Percentiles rank a stretch among this genome's conserved stretches.
These are phyloP conservation scores for Creolimax fragrantissima DNA, from an alignment of 78 protist genomes.

Conservation along the genomic window DNA sequence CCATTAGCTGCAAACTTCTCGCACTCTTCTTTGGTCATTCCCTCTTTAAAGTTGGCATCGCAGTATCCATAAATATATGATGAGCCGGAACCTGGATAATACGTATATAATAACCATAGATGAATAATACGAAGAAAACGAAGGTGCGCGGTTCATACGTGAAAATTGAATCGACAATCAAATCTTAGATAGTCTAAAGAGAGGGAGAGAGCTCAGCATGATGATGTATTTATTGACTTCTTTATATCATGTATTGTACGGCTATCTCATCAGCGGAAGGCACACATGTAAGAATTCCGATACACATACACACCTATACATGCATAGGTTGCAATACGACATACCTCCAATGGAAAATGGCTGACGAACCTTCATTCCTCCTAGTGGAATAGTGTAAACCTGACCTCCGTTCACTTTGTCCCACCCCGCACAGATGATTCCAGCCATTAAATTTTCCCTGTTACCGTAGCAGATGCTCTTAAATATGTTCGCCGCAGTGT, in stretches of 20 bases:
- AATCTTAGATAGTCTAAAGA: background rate
- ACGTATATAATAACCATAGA: background rate
- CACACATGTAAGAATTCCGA: background rate
- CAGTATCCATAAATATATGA: conserved; percentile 86
- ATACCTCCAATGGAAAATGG: conserved; percentile 85
- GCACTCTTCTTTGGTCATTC: conserved; percentile 84
- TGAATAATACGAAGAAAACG: background rate
- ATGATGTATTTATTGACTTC: no score
- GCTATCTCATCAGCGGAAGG: no score
- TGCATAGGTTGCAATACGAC: background rate
- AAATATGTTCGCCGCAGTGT: conserved; percentile 86
- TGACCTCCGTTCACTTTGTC: conserved; percentile 70
- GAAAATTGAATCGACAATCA: background rate
- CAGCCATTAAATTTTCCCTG: conserved; percentile 78
- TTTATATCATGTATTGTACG: no score
- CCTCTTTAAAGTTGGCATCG: conserved; percentile 76
- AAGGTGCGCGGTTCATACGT: no score
- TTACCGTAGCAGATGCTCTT: conserved; percentile 71
- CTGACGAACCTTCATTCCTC: conserved; percentile 77
- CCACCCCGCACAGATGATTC: conserved; percentile 95
- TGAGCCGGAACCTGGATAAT: conserved; percentile 73
- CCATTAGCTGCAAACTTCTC: conserved; percentile 61
- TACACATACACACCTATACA: background rate
- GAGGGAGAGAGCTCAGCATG: background rate
- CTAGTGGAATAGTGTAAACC: conserved; percentile 87